phyloP scores from a whole-genome alignment of 2,329 filamentous ascomycete species.

The Hypoxylon sp. region DNA sequence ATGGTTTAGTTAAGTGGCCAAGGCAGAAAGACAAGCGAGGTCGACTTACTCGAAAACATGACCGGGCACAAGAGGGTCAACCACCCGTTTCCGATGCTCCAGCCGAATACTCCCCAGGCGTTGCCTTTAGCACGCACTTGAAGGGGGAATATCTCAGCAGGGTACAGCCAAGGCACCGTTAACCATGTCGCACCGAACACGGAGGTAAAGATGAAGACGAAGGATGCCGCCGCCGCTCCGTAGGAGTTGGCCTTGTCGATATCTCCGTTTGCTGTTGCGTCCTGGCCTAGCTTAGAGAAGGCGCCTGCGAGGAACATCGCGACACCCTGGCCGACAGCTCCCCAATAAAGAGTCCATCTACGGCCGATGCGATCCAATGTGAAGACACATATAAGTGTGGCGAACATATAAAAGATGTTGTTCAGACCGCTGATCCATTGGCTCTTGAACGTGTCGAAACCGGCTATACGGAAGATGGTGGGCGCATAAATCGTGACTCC shows the following conservation, averaged over 20 bases:
- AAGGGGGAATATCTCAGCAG: constrained; percentile 80
- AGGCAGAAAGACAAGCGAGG: constrained; percentile 34
- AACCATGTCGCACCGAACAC: constrained; percentile 75
- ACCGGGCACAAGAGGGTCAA: constrained; percentile 47
- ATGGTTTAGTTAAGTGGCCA: constrained; percentile 20
- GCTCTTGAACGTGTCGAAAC: constrained; percentile 70
- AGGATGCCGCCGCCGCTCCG: constrained; percentile 75
- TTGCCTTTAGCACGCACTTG: constrained; percentile 80
- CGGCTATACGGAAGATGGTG: constrained; percentile 75
- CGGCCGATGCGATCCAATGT: constrained; percentile 77
- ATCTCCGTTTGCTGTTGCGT: constrained; percentile 61
- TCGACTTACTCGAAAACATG: constrained; percentile 50
- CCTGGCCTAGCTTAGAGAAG: constrained; percentile 68
- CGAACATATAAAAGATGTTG: constrained; percentile 69
- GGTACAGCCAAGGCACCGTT: constrained; percentile 72
- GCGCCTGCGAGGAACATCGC: constrained; percentile 77
- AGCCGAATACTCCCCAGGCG: constrained; percentile 81
- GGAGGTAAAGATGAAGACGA: constrained; percentile 77
- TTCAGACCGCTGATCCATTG: constrained; percentile 73
- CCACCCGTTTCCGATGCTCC: constrained; percentile 82
- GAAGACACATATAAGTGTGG: constrained; percentile 77
- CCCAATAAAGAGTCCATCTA: constrained; percentile 78
- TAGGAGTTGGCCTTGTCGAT: constrained; percentile 62
- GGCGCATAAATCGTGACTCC: constrained; percentile 73
- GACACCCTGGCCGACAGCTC: constrained; percentile 72